Evolutionary conservation across 1,139 yeast species (phyloP).

Genomic region (Hemisphaericaspora lyxosophila): DNA sequence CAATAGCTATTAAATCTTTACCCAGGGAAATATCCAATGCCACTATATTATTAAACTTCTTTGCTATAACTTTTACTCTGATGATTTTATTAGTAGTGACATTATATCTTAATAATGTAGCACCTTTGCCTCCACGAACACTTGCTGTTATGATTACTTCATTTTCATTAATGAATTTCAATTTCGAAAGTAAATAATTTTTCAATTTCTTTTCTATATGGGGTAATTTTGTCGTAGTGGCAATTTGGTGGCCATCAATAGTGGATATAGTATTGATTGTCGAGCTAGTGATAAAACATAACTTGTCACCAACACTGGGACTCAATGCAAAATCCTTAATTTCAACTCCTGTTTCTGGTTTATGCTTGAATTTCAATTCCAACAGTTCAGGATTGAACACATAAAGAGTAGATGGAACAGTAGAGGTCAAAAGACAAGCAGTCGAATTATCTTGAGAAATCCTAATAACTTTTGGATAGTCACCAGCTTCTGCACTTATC

Average conservation of each 20-base stretch:
- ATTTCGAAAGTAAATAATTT: constrained; percentile 50
- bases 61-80: constrained; percentile 45
- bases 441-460: constrained; percentile 53
- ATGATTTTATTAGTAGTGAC: constrained; percentile 42
- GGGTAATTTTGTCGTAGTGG: constrained; percentile 26
- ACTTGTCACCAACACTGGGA: constrained; percentile 49
- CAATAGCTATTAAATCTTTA: constrained; percentile 60
- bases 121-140: constrained; percentile 39
- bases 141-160: constrained; percentile 60
- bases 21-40: constrained; percentile 56
- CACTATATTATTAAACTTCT: constrained; percentile 63
- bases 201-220: constrained; percentile 27
- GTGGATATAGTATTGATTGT: constrained; percentile 55
- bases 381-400: constrained; percentile 58
- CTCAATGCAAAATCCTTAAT: constrained; percentile 31
- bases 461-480: constrained; percentile 59
- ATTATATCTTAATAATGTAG: constrained; percentile 42
- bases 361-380: constrained; percentile 29
- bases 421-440: constrained; percentile 66
- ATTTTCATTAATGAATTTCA: constrained; percentile 56
- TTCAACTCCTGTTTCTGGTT: constrained; percentile 20
- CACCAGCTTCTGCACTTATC: constrained; percentile 37
- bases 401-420: constrained; percentile 56
- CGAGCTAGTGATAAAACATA: constrained; percentile 57
- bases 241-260: constrained; percentile 41